These are phyloP conservation scores for Ophiostoma sp. DNA, from an alignment of 2,329 filamentous ascomycete species.

Conservation along the genomic window DNA sequence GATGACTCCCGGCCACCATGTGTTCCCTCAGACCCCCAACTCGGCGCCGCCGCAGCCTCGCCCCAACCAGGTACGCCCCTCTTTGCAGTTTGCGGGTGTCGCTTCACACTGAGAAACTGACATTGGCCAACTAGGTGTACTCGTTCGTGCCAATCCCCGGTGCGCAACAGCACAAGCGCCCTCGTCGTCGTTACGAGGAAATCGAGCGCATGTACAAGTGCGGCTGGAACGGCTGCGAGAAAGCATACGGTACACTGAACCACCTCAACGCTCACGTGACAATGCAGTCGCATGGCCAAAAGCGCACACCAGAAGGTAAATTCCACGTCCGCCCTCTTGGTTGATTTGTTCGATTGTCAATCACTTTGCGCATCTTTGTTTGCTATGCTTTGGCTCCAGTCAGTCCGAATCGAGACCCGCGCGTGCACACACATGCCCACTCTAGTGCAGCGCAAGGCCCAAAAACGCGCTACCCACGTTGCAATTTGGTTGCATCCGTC, in stretches of 20 bases:
- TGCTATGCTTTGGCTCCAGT: neutral
- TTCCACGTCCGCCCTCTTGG: neutral
- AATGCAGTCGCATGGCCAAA: conserved; percentile 94
- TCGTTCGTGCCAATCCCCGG: conserved; percentile 97
- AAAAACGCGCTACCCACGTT: too few species aligned
- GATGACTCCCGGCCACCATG: conserved; percentile 47
- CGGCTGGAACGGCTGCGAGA: conserved; percentile 96
- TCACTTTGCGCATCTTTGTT: conserved; percentile 15
- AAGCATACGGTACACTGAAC: conserved; percentile 95
- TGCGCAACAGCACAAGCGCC: conserved; percentile 93
- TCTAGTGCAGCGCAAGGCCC: neutral
- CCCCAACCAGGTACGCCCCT: conserved; percentile 53
- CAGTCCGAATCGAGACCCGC: neutral
- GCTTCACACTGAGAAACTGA: neutral
- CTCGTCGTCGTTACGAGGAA: conserved; percentile 88
- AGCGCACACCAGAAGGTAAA: conserved; percentile 95
- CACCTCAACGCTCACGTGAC: conserved; percentile 97
- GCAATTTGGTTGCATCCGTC: neutral
- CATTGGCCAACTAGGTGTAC: conserved; percentile 65
- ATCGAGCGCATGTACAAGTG: conserved; percentile 99
- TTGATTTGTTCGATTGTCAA: neutral
- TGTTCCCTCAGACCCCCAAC: conserved; percentile 52
- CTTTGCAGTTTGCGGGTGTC: neutral
- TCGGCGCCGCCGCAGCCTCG: conserved; percentile 51
- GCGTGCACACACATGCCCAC: neutral